phyloP scores from a whole-genome alignment of 441 rosid species.

The Gossypium trilobum region DNA sequence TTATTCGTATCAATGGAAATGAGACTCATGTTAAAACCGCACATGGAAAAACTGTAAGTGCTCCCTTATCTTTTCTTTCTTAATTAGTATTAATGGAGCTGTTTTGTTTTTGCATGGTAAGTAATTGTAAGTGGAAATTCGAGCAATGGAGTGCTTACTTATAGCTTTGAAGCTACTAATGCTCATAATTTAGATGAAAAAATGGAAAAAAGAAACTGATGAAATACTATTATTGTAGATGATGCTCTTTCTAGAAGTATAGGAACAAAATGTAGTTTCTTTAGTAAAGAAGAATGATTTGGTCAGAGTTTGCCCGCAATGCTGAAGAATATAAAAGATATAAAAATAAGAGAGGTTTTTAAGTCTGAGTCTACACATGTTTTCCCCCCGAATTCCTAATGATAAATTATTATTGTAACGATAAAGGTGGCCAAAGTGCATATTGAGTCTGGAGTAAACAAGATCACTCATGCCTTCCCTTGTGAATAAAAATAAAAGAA shows the following conservation, averaged over 20 bases:
- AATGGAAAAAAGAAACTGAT: neutral
- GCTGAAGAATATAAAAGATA: neutral
- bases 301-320: neutral
- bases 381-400: neutral
- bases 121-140: constrained; percentile 5
- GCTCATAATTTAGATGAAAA: neutral
- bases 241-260: neutral
- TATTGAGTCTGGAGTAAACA: neutral
- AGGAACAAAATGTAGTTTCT: neutral
- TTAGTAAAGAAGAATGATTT: neutral
- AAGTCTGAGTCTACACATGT: neutral
- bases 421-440: neutral
- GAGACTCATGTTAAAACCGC: constrained; percentile 37
- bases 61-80: neutral
- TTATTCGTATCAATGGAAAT: constrained; percentile 36
- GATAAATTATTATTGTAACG: neutral
- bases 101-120: neutral
- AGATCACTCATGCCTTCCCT: neutral
- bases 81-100: constrained; percentile 1
- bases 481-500: neutral
- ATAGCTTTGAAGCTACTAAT: neutral
- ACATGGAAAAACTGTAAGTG: constrained; percentile 48
- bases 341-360: neutral
- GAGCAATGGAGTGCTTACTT: neutral
- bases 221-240: neutral